These are phyloP conservation scores for Yamadazyma kanchanaburiensis DNA, from an alignment of 1,139 yeast genomes.

Conservation along the genomic window DNA sequence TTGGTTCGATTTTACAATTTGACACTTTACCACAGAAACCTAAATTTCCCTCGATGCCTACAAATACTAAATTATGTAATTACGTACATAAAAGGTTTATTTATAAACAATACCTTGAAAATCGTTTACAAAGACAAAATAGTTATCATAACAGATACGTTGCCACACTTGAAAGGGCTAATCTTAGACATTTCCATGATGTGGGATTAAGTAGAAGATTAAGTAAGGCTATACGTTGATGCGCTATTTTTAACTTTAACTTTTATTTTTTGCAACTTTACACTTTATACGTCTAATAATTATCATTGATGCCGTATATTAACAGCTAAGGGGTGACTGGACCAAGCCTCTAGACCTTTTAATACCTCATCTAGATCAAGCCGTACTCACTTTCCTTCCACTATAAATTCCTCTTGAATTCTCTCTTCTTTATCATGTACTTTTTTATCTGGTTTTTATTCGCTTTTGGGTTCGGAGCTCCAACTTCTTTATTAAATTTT, in stretches of 20 bases:
- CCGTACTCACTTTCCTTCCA: too few species aligned
- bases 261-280: too few species aligned
- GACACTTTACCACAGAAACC: conserved; percentile 12
- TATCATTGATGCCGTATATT: too few species aligned
- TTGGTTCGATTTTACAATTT: conserved; percentile 1
- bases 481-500: conserved; percentile 7
- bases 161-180: conserved; percentile 2
- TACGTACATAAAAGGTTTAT: conserved; percentile 19
- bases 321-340: too few species aligned
- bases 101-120: conserved; percentile 12
- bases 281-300: too few species aligned
- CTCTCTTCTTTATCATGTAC: too few species aligned
- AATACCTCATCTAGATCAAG: too few species aligned
- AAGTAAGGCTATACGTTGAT: conserved; percentile 1
- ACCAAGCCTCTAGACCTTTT: too few species aligned
- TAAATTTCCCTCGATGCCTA: conserved; percentile 16
- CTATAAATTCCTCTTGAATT: too few species aligned
- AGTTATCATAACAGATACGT: conserved; percentile 7
- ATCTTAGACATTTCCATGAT: conserved; percentile 7
- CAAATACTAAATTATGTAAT: conserved; percentile 23
- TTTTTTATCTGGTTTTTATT: too few species aligned
- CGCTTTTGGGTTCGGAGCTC: background rate
- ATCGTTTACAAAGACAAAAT: conserved; percentile 6
- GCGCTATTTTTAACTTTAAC: too few species aligned
- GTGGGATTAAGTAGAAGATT: conserved; percentile 6